Evolutionary conservation across 2,329 filamentous ascomycete genomes (phyloP).

Genomic region (Microsporum ferrugineum): DNA sequence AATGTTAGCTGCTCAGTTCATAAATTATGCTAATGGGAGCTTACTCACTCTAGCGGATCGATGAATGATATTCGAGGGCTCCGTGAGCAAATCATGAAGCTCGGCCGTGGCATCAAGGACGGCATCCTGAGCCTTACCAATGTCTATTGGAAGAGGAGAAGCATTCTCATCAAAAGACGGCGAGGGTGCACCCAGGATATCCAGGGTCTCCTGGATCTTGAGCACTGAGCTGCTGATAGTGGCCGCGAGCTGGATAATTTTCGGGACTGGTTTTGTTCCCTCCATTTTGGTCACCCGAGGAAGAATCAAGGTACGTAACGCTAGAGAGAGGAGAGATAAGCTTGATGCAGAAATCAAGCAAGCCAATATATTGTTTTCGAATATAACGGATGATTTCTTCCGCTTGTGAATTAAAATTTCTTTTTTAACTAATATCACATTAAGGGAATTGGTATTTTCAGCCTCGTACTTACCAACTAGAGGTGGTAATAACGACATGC

Average conservation of each 20-base stretch:
- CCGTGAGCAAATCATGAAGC: conserved; percentile 37
- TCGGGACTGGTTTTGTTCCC: background rate
- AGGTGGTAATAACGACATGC: too few relatives aligned
- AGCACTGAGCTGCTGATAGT: background rate
- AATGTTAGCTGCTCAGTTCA: background rate
- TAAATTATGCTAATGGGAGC: background rate
- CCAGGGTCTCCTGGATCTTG: background rate
- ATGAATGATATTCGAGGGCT: conserved; percentile 25
- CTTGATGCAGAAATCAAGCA: background rate
- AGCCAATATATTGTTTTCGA: background rate
- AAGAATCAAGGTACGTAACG: background rate
- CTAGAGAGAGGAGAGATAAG: background rate
- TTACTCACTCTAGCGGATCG: conserved; percentile 27
- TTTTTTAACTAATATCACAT: background rate
- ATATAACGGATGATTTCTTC: background rate
- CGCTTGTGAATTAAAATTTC: background rate
- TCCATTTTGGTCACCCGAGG: background rate
- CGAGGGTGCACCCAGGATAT: conserved; percentile 33
- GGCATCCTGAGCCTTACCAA: conserved; percentile 23
- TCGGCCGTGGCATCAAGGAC: conserved; percentile 35
- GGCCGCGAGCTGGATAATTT: background rate
- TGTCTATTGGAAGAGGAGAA: conserved; percentile 24
- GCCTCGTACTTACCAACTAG: too few relatives aligned
- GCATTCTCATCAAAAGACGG: conserved; percentile 38
- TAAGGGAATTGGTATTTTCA: background rate